Percentiles rank a stretch among this genome's conserved stretches.
These are phyloP conservation scores for Immersiporthe knoxdaviesiana DNA, from an alignment of 2,329 filamentous ascomycete species.

Conservation along the genomic window DNA sequence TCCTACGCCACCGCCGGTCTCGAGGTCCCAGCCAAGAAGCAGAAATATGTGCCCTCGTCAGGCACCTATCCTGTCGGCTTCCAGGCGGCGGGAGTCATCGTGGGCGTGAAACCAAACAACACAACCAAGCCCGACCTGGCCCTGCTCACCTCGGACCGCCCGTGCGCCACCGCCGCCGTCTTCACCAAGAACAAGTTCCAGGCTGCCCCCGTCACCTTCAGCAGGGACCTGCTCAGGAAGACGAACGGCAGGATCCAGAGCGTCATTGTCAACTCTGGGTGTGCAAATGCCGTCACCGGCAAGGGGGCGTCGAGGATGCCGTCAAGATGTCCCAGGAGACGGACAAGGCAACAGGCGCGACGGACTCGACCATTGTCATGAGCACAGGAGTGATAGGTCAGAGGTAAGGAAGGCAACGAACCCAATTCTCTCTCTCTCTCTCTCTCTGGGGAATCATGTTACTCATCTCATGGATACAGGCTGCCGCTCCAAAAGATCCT, in stretches of 20 bases:
- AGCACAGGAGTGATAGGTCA: conserved; percentile 98
- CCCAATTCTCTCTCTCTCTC: conserved; percentile 15
- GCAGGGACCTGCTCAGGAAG: conserved; percentile 69
- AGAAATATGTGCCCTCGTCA: conserved; percentile 83
- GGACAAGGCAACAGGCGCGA: conserved; percentile 62
- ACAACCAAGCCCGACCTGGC: conserved; percentile 90
- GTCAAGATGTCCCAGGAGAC: conserved; percentile 79
- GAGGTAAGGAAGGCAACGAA: conserved; percentile 65
- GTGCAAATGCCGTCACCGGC: conserved; percentile 95
- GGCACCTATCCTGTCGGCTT: conserved; percentile 93
- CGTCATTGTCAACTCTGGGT: conserved; percentile 92
- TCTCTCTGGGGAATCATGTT: conserved; percentile 17
- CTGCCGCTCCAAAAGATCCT: conserved; percentile 92
- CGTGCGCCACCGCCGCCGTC: conserved; percentile 86
- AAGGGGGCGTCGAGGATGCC: conserved; percentile 86
- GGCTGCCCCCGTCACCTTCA: conserved; percentile 90
- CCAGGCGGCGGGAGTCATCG: conserved; percentile 81
- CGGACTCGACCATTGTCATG: conserved; percentile 83
- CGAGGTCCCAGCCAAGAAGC: conserved; percentile 74
- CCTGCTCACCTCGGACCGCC: conserved; percentile 81
- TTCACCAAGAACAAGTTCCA: conserved; percentile 99
- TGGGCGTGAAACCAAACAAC: conserved; percentile 92
- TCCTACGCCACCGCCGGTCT: conserved; percentile 27
- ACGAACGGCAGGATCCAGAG: conserved; percentile 74
- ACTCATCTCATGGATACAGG: conserved; percentile 53